A percentile compares a stretch with the other conserved stretches of the same genome.
These are phyloP conservation scores for Puccinia novopanici DNA, from an alignment of 1,284 basidiomycete genomes.

Conservation along the genomic window DNA sequence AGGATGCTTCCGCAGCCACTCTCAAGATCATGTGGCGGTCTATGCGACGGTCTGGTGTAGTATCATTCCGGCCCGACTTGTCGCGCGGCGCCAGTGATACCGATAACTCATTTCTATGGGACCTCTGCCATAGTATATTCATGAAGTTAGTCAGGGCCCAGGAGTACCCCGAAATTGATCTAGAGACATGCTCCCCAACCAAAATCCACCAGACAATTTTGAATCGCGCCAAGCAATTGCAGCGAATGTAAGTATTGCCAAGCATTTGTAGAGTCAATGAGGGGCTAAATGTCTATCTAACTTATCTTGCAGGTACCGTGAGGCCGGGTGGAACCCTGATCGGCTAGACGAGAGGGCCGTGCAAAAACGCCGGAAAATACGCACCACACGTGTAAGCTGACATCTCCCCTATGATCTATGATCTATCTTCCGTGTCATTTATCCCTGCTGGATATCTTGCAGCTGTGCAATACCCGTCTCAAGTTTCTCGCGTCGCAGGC, in stretches of 20 bases:
- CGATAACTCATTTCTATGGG: conserved; percentile 22
- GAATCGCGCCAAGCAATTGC: conserved; percentile 11
- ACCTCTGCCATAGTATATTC: conserved; percentile 18
- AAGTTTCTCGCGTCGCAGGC: neutral
- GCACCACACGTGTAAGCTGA: conserved; percentile 2
- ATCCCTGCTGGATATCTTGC: neutral
- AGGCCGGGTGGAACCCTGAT: neutral
- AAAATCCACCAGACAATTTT: conserved; percentile 14
- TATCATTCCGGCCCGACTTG: conserved; percentile 40
- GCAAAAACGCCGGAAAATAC: neutral
- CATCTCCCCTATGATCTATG: neutral
- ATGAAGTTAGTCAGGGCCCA: conserved; percentile 25
- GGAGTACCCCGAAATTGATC: conserved; percentile 29
- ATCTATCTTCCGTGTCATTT: neutral
- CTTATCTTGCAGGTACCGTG: conserved; percentile 4
- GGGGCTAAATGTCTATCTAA: neutral
- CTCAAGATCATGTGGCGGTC: conserved; percentile 39
- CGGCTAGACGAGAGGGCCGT: neutral
- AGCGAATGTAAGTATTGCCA: conserved; percentile 6
- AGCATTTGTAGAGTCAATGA: neutral
- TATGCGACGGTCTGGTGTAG: conserved; percentile 30
- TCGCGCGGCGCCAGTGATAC: neutral
- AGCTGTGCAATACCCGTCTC: neutral
- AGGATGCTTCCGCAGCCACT: conserved; percentile 11
- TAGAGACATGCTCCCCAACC: neutral